Conservation (phyloP, 768 basidiomycete species). For the Saitozyma sp. region DNA sequence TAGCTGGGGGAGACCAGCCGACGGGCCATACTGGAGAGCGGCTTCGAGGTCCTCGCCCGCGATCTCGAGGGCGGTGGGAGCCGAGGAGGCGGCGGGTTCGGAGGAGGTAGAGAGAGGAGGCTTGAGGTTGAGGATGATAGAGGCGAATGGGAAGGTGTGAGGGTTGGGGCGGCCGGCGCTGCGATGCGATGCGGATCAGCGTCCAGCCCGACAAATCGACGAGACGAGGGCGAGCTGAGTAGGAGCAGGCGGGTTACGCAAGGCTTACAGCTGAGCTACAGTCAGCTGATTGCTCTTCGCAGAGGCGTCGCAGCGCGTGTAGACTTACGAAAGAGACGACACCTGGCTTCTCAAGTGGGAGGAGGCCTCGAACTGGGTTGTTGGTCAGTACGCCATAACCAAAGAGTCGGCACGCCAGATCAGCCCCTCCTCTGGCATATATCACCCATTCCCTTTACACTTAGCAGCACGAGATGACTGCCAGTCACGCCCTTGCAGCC, state of each 20-base stretch:
- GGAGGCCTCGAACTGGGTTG: background rate
- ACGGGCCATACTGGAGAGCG: conserved; percentile 76
- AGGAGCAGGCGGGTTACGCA: background rate
- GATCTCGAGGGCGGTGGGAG: conserved; percentile 56
- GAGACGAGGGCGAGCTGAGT: background rate
- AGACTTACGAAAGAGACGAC: conserved; percentile 49
- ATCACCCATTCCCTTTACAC: background rate
- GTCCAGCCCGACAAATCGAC: background rate
- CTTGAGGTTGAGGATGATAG: conserved; percentile 61
- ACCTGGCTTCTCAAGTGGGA: conserved; percentile 75
- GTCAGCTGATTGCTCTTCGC: background rate
- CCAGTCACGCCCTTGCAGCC: too few relatives aligned
- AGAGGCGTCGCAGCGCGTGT: background rate
- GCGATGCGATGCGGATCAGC: background rate
- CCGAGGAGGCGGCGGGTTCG: conserved; percentile 55
- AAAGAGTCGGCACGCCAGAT: background rate
- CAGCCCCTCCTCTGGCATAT: background rate
- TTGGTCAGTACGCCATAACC: background rate
- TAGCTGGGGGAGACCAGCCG: conserved; percentile 67
- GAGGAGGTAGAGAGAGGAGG: conserved; percentile 53
- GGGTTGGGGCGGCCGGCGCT: conserved; percentile 86
- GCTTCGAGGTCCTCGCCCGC: conserved; percentile 62
- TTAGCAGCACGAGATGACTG: too few relatives aligned
- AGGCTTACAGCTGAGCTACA: conserved; percentile 52
- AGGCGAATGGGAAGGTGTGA: conserved; percentile 85